Conservation (phyloP, 1,284 basidiomycete species). For the Irpex sp. region DNA sequence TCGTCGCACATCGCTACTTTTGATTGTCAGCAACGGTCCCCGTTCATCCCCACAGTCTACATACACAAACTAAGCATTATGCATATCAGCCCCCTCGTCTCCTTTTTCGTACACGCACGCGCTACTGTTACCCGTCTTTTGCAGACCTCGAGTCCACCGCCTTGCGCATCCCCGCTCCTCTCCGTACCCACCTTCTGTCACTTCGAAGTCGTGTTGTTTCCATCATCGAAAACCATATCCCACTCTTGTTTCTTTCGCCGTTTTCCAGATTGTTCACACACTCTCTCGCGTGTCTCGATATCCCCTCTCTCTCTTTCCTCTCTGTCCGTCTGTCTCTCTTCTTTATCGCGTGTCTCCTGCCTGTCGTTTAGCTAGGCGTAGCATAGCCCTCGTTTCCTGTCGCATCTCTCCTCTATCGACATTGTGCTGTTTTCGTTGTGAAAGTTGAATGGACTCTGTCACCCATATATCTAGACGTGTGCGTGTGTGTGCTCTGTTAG, state of each 20-base stretch:
- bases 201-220: constrained; percentile 27
- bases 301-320: constrained; percentile 11
- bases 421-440: constrained; percentile 31
- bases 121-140: constrained; percentile 3
- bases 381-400: constrained; percentile 31
- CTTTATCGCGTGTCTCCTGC: background rate
- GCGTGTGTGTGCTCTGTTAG: background rate
- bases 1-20: constrained; percentile 19
- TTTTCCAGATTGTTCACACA: constrained; percentile 13
- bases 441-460: constrained; percentile 20
- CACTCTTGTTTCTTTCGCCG: constrained; percentile 6
- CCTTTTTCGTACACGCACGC: constrained; percentile 2
- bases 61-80: constrained; percentile 3
- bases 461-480: background rate
- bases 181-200: background rate
- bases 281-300: background rate
- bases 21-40: background rate
- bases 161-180: constrained; percentile 8
- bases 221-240: constrained; percentile 17
- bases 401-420: constrained; percentile 29
- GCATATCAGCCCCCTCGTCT: background rate
- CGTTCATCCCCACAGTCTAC: constrained; percentile 12
- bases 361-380: constrained; percentile 13
- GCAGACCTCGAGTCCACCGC: background rate
- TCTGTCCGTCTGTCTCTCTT: constrained; percentile 5